Evolutionary conservation across 1,284 basidiomycete species (phyloP), one percentile per base, ranked within the genome.

Genomic region (Austroboletus niveus): DNA sequence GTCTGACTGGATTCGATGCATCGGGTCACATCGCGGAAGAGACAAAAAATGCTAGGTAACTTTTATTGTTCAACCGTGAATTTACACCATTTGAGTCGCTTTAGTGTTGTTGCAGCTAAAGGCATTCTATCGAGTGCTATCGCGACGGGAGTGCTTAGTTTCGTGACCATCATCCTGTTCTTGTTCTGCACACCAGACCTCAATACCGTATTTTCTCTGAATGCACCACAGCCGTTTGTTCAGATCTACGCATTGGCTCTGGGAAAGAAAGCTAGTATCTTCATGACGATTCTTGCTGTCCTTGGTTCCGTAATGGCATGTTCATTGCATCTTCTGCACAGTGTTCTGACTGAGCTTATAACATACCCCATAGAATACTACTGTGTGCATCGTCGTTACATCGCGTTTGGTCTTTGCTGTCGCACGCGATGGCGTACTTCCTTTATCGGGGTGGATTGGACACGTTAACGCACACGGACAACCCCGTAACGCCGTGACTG

Each of bases 11-110:
- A 3, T 94, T 92, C 60, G 92, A 93, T 68, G 91, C 91, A 0
- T 86, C 89, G n/a, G 92, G 92, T 0, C 92, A 94, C 57, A 86
- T 94, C 53, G 90, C 90, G 2, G 92, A 94, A 69, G 92, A 94
- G 70, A 93, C 92, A 0, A 90, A 89, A 68, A 87, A 93, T 63
- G 91, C 92, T 9, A 84, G 82, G 86, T 84, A 62, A 9, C 12
- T 30, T 2, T 24, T 34, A 38, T 41, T 17, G 39, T 31, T 30
- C 39, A 9, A 15, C 20, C n/a, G 20, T 20, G 32, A 8, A n/a
- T 49, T 36, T 30, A 42, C 44, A 43, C 22, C 29, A 22, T 47
- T 34, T 52, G 53, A n/a, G n/a, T n/a, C n/a, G n/a, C n/a, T 38
- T 44, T 51, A 88, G 88, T 55, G 78, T 92, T 40, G 76, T 85